phyloP scores from a whole-genome alignment of 345 rosid genomes.

The Limnanthes douglasii region DNA sequence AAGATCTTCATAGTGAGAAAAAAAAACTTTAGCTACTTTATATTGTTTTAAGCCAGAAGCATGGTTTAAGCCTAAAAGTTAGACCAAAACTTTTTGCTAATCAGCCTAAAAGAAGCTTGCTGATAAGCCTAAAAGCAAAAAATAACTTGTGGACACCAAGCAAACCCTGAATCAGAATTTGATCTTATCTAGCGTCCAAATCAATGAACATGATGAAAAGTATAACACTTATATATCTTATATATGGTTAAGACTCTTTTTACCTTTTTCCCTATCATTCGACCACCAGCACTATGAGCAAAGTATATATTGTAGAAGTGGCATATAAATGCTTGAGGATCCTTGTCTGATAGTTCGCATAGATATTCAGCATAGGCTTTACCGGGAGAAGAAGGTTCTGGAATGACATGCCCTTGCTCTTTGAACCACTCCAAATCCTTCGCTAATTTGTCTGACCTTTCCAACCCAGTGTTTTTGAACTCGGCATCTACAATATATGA shows the following conservation, averaged over 20 bases:
- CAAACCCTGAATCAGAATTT: no score
- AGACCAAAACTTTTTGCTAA: no score
- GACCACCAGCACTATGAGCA: slow-evolving; percentile 94
- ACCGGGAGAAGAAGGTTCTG: slow-evolving; percentile 77
- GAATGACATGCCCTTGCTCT: slow-evolving; percentile 74
- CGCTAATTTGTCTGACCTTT: slow-evolving; percentile 55
- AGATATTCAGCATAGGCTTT: slow-evolving; percentile 39
- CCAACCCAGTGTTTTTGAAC: slow-evolving; percentile 76
- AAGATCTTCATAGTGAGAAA: no score
- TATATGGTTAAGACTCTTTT: background rate
- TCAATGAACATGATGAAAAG: no score
- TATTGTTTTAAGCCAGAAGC: no score
- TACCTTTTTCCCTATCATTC: slow-evolving; percentile 96
- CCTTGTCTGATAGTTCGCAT: slow-evolving; percentile 56
- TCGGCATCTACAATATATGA: slow-evolving; percentile 71
- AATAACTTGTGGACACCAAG: no score
- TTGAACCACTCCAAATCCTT: slow-evolving; percentile 82
- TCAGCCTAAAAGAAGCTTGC: no score
- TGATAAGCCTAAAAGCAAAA: no score
- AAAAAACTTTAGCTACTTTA: no score
- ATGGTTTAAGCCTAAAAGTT: no score
- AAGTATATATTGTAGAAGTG: slow-evolving; percentile 94
- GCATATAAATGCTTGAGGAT: slow-evolving; percentile 93
- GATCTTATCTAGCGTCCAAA: no score
- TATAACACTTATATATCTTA: no score